These are phyloP conservation scores for Apiospora rasikravindrae DNA, from an alignment of 2,329 filamentous ascomycete genomes.

Conservation along the genomic window DNA sequence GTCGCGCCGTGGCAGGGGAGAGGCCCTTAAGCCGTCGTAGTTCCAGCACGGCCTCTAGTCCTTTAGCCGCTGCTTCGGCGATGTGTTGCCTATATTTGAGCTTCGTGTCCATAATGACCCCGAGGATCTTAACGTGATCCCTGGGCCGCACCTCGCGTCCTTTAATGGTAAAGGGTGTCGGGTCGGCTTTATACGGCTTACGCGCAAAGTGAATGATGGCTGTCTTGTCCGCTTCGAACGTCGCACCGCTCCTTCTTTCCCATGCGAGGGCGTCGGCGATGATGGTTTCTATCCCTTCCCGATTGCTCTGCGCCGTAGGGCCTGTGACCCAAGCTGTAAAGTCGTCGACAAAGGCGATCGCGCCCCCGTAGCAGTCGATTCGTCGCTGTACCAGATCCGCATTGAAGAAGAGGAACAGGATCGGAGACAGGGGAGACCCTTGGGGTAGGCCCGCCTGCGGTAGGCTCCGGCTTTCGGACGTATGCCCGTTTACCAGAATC, in stretches of 20 bases:
- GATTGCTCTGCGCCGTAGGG: constrained; percentile 24
- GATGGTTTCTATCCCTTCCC: constrained; percentile 30
- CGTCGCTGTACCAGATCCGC: constrained; percentile 33
- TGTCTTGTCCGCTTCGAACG: constrained; percentile 34
- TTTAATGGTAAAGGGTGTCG: constrained; percentile 4
- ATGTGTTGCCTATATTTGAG: constrained; percentile 25
- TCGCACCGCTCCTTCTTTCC: constrained; percentile 33
- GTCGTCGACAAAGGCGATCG: constrained; percentile 28
- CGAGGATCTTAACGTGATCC: constrained; percentile 26
- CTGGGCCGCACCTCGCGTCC: neutral
- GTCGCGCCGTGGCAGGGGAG: neutral
- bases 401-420: constrained; percentile 43
- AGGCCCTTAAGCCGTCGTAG: neutral
- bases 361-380: constrained; percentile 35
- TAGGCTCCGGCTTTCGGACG: constrained; percentile 25
- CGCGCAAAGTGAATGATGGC: constrained; percentile 27
- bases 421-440: constrained; percentile 42
- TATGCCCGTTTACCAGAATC: constrained; percentile 31
- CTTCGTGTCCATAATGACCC: constrained; percentile 30
- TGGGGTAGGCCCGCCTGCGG: constrained; percentile 36
- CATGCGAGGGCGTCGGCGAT: constrained; percentile 30
- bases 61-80: constrained; percentile 23
- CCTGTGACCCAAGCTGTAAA: constrained; percentile 1
- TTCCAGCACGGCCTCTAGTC: neutral
- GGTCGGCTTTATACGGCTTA: neutral